These are phyloP conservation scores for Penicillium sclerotiorum DNA, from an alignment of 2,329 filamentous ascomycete genomes.

Conservation along the genomic window DNA sequence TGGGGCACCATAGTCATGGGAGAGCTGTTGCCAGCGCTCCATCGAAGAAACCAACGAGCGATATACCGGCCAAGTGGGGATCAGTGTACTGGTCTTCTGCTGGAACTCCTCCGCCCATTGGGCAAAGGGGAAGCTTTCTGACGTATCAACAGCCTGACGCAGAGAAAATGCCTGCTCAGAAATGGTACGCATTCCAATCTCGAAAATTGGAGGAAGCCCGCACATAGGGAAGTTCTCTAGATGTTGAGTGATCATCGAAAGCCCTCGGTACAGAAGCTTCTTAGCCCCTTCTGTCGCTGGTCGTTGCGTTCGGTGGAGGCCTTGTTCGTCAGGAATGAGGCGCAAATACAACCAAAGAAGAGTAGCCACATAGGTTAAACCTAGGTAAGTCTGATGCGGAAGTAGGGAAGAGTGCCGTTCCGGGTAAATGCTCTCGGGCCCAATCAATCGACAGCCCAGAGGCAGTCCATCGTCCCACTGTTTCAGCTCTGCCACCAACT, in stretches of 20 bases:
- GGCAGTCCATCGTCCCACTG: constrained; percentile 41
- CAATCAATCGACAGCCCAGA: constrained; percentile 40
- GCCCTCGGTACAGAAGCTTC: constrained; percentile 39
- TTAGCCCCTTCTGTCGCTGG: constrained; percentile 38
- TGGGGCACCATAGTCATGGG: constrained; percentile 17
- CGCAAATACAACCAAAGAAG: constrained; percentile 40
- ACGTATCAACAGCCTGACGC: constrained; percentile 30
- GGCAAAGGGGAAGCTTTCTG: constrained; percentile 36
- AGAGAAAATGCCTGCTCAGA: constrained; percentile 36
- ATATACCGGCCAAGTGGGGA: constrained; percentile 38
- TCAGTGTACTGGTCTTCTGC: constrained; percentile 31
- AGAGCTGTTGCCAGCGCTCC: constrained; percentile 31
- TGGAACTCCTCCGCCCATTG: constrained; percentile 38
- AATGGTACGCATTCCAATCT: constrained; percentile 39
- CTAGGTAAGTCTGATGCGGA: constrained; percentile 44
- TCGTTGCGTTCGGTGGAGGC: constrained; percentile 34
- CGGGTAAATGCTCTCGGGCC: constrained; percentile 39
- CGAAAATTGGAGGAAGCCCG: constrained; percentile 42
- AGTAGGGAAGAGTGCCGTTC: constrained; percentile 40
- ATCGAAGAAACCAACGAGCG: constrained; percentile 32
- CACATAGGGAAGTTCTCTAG: constrained; percentile 42
- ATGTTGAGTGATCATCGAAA: constrained; percentile 41
- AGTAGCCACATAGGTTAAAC: constrained; percentile 40
- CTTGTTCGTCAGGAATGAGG: constrained; percentile 35
- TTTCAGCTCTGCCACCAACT: constrained; percentile 39